Base-by-base conservation (phyloP, 2,329 filamentous ascomycete genomes). In the Fusarium penzigii region DNA sequence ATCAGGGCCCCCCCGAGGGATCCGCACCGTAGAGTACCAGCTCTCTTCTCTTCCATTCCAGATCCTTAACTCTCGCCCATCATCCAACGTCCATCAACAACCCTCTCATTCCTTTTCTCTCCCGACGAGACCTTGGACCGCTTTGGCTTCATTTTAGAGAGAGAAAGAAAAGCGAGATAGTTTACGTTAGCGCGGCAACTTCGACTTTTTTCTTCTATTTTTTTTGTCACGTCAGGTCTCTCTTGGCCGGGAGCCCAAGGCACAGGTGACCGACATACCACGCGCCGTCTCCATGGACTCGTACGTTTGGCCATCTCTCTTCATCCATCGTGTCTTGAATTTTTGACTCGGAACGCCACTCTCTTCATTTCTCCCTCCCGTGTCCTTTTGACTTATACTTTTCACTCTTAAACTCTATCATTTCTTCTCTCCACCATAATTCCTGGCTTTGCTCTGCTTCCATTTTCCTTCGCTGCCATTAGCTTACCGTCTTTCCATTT, bases 281-380 rank as follows among this genome's bases (percentile, higher is more conserved):
- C 55, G 42, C 63, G 52, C 55, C 58, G 44, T 51, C 40, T 49
- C 49, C 58, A 68, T 68, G 66, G 66, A 68, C 54, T 68, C 66
- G 66, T 68, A 68, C 52, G 66, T 68, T 59, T 44, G 42, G 53
- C 20, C 20, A 4, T 25, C 20, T 52, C 29, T 39, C 43, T 46
- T 53, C 42, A 46, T 39, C 39, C 55, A 44, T 47, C 42, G 40
- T 51, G 38, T 53, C 42, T 55, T 54, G 39, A 47, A 64, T 48
- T 54, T 43, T 42, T 63, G 53, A 55, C 42, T 52, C 48, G 53
- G 45, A 46, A 48, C 52, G 49, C 48, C 44, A 53, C 46, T 51
- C 52, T 44, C 40, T 40, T 43, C 43, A 42, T 46, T 25, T 39
- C 48, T 16, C 43, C 44, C 41, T 40, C 14, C 20, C 20, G 5